Evolutionary conservation across 2,329 filamentous ascomycete genomes (phyloP), one percentile per base, ranked within the genome.

Genomic region (Fusarium verrucosum): DNA sequence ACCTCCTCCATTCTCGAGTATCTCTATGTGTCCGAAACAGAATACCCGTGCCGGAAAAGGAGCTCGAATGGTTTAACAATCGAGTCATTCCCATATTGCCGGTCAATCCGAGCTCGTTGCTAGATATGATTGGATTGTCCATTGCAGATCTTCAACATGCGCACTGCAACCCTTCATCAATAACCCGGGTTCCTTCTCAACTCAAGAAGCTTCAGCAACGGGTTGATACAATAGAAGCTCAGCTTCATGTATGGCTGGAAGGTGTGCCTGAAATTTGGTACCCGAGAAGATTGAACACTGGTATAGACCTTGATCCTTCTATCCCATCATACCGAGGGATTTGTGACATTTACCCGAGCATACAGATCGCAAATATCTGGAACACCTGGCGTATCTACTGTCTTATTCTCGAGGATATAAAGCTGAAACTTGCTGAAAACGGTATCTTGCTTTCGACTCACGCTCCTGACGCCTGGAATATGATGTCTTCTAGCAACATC

Each of bases 281-380:
- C 4, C 59, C 49, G 2, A 35, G 7, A 23, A 17, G 11, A 2
- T 14, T 67, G 5, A 10, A 17, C 2, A 42, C 14, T 1, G 16
- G 14, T 0, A n/a, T 30, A 1, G 7, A 11, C 3, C 14, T 54
- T 1, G 1, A 17, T 2, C 0, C 16, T 10, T 25, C 46, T 1
- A 10, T 46, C 4, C 2, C 10, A 2, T 11, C 28, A 0, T 68
- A 67, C 4, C 20, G 36, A 0, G 37, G 10, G 9, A 14, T 3
- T 1, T 36, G 50, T 1, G 50, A 62, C 10, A n/a, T 65, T 0
- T 67, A 67, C 13, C 64, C 52, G 1, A 65, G 55, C 17, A 35
- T 65, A 6, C 65, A 68, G 4, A 58, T 67, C 11, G 60, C 64
- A 0, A 68, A 58, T 5, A 67, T 68, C 2, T 68, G 65, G 65